Evolutionary conservation across 139 green algal species (phyloP).

Genomic region (Tetratostichococcus sp.): DNA sequence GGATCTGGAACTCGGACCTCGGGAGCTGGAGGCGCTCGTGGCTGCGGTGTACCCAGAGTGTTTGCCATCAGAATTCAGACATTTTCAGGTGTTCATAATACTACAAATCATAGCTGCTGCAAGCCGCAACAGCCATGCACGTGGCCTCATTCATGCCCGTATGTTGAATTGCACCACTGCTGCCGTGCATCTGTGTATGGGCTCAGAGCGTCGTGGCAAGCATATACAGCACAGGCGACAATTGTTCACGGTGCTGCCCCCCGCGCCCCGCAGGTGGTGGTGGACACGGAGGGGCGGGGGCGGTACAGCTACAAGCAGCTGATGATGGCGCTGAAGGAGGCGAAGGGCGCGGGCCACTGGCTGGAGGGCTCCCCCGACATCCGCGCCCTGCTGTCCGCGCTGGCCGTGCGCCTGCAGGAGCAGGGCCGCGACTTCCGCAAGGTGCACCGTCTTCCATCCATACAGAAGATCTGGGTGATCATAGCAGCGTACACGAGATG

Average conservation of each 20-base stretch:
- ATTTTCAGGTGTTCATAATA: not conserved
- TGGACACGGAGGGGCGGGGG: not conserved
- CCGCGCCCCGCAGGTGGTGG: not conserved
- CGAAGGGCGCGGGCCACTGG: not conserved
- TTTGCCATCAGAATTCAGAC: not conserved
- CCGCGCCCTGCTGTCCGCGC: not conserved
- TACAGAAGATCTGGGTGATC: too few species aligned
- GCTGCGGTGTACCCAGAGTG: not conserved
- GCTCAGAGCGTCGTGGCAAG: too few species aligned
- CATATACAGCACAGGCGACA: too few species aligned
- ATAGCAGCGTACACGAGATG: too few species aligned
- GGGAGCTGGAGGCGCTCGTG: constrained; percentile 3
- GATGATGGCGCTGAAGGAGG: constrained; percentile 2
- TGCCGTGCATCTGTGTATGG: too few species aligned
- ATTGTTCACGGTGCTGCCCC: too few species aligned
- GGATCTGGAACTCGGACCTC: not conserved
- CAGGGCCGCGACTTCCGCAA: constrained; percentile 5
- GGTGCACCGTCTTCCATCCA: not conserved
- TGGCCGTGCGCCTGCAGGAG: not conserved
- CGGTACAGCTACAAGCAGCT: constrained; percentile 2
- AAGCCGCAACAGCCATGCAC: too few species aligned
- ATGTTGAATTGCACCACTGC: too few species aligned
- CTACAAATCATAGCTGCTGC: not conserved
- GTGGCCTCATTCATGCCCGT: too few species aligned
- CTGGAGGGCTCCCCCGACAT: not conserved